Base-by-base conservation (phyloP, 306 rosid genomes). In the Begonia peltatifolia region DNA sequence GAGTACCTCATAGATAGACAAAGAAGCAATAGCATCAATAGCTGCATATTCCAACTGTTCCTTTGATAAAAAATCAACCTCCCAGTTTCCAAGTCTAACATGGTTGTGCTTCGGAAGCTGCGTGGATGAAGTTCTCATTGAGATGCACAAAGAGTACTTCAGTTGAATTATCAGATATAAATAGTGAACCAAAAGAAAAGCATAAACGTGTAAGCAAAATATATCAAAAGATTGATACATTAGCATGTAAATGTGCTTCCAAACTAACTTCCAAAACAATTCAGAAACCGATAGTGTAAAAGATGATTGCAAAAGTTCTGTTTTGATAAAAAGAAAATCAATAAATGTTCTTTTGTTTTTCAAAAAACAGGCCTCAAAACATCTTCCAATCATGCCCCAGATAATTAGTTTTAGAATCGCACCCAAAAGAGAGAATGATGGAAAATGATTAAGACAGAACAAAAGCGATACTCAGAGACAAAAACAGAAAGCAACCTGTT, bases 41-140 rank as follows among this genome's bases (percentile, higher is more conserved):
- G 97, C 95, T 48, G 95, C 97, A 74, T 90, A 90, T 25, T 74
- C 65, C 67, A 83, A 65, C 71, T 90, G 95, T 47, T 57, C 72
- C 65, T 71, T 57, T 30, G 97, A 83, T 47, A 90, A 64, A 65
- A 57, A 53, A 50, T 61, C 52, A 58, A 74, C 63, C 69, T 85
- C 95, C 94, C 97, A 90, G 69, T 90, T 90, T 61, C 95, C 92
- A 56, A 76, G 52, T 66, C 74, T 74, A 66, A 90, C 67, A 65
- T 59, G 73, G 7, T 22, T 65, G 54, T 85, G 82, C 66, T 90
- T 90, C 48, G 14, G 63, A 66, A 90, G 95, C 97, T 90, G 87
- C 71, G 67, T 30, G 1, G 38, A 30, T 0, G 36, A 30, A 2
- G 36, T 30, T 30, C 7, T 30, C 9, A 58, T 6, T 47, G 30